Conservation (phyloP, 2,329 filamentous ascomycete genomes). For the Colletotrichum nymphaeae region DNA sequence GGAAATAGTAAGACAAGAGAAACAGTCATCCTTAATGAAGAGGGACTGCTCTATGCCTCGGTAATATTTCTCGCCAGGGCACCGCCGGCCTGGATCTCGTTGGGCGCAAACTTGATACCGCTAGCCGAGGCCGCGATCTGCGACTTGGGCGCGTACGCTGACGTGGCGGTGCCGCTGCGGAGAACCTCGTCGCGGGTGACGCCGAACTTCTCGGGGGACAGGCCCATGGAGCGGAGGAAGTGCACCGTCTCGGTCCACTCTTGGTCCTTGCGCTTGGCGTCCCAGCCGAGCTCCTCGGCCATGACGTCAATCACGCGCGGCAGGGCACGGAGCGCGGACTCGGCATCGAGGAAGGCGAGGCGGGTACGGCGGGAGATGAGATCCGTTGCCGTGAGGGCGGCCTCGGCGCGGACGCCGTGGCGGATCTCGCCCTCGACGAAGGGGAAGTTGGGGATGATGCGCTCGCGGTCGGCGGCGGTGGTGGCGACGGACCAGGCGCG, state of each 20-base stretch:
- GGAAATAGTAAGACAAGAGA: background rate
- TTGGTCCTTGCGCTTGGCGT: conserved; percentile 64
- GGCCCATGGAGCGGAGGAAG: conserved; percentile 59
- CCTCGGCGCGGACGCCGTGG: conserved; percentile 78
- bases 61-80: conserved; percentile 27
- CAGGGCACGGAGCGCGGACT: conserved; percentile 75
- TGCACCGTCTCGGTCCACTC: conserved; percentile 65
- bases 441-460: conserved; percentile 74
- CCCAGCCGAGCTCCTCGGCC: conserved; percentile 76
- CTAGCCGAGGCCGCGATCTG: conserved; percentile 3
- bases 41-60: background rate
- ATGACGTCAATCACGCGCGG: conserved; percentile 79
- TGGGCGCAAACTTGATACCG: conserved; percentile 26
- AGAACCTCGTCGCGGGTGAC: conserved; percentile 45
- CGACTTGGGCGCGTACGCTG: conserved; percentile 16
- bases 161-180: conserved; percentile 20
- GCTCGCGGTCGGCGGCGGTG: conserved; percentile 52
- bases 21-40: background rate
- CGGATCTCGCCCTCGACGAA: conserved; percentile 81
- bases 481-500: conserved; percentile 79
- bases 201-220: conserved; percentile 43
- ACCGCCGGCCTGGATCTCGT: conserved; percentile 26
- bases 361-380: conserved; percentile 77
- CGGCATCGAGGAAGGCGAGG: conserved; percentile 80
- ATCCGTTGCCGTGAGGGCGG: conserved; percentile 78